These are phyloP conservation scores for Paramecium tetraurelia DNA, from an alignment of 73 alveolate genomes.

Conservation along the genomic window DNA sequence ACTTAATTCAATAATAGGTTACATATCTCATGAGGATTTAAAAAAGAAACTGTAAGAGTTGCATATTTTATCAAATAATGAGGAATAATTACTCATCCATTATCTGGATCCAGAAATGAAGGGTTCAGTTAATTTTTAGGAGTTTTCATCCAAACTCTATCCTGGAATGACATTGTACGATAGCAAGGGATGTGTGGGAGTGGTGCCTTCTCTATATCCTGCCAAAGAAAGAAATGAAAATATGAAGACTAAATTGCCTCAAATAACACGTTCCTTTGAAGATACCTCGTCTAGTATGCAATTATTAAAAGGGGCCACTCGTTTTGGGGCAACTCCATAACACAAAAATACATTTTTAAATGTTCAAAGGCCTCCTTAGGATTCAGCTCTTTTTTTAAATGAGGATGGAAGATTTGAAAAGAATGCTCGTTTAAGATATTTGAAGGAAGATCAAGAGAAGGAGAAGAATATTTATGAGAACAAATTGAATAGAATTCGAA, in stretches of 20 bases:
- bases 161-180: slow-evolving; percentile 52
- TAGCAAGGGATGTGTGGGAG: slow-evolving; percentile 1
- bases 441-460: slow-evolving; percentile 49
- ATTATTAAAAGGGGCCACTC: not conserved
- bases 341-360: slow-evolving; percentile 50
- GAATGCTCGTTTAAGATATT: slow-evolving; percentile 45
- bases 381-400: not conserved
- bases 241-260: slow-evolving; percentile 49
- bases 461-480: slow-evolving; percentile 30
- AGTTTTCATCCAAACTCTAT: slow-evolving; percentile 41
- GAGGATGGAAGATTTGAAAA: slow-evolving; percentile 51
- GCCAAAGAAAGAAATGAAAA: slow-evolving; percentile 45
- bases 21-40: slow-evolving; percentile 50
- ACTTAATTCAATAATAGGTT: not conserved
- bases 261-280: not conserved
- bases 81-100: not conserved
- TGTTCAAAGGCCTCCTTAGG: slow-evolving; percentile 48
- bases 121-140: slow-evolving; percentile 49
- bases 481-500: slow-evolving; percentile 43
- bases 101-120: slow-evolving; percentile 54
- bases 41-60: slow-evolving; percentile 17
- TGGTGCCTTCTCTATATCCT: slow-evolving; percentile 40
- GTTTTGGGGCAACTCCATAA: slow-evolving; percentile 62
- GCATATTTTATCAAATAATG: slow-evolving; percentile 45
- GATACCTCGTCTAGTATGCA: not conserved